Percentiles rank a stretch among this genome's conserved stretches.
Conservation (phyloP, 306 rosid genomes). For the Trichosanthes truncata region DNA sequence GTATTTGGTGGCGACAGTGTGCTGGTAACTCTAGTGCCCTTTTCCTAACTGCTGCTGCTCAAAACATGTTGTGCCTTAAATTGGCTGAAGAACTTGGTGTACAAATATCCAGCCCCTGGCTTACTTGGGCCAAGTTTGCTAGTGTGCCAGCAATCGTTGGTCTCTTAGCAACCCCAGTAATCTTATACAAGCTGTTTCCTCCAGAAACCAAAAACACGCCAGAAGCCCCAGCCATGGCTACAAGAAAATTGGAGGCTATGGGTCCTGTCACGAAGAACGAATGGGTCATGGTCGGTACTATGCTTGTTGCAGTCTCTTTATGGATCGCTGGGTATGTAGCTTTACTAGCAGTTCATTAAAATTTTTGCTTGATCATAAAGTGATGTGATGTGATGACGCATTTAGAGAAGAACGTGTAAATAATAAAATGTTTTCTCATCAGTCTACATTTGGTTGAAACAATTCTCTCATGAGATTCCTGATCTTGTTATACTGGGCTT, state of each 20-base stretch:
- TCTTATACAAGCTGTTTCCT: conserved; percentile 73
- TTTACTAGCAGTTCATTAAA: neutral
- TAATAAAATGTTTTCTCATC: neutral
- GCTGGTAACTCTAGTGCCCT: conserved; percentile 97
- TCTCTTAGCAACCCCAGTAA: conserved; percentile 69
- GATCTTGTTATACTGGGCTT: neutral
- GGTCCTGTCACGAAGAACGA: conserved; percentile 71
- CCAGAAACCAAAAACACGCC: conserved; percentile 95
- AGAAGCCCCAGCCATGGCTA: conserved; percentile 89
- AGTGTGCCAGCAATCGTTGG: conserved; percentile 63
- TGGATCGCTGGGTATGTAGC: conserved; percentile 87
- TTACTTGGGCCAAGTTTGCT: conserved; percentile 87
- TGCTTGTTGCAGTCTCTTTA: conserved; percentile 87
- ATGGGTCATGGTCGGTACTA: conserved; percentile 80
- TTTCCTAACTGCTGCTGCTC: conserved; percentile 98
- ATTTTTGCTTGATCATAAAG: neutral
- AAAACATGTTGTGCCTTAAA: conserved; percentile 76
- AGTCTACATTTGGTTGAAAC: neutral
- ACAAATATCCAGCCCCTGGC: conserved; percentile 67
- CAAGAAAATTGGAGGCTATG: conserved; percentile 65
- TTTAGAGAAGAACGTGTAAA: neutral
- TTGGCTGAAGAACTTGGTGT: conserved; percentile 88
- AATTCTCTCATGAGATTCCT: neutral
- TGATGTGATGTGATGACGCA: neutral
- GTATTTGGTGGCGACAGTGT: conserved; percentile 54